phyloP scores from a whole-genome alignment of 306 rosid genomes.

The Leucaena leucocephala region DNA sequence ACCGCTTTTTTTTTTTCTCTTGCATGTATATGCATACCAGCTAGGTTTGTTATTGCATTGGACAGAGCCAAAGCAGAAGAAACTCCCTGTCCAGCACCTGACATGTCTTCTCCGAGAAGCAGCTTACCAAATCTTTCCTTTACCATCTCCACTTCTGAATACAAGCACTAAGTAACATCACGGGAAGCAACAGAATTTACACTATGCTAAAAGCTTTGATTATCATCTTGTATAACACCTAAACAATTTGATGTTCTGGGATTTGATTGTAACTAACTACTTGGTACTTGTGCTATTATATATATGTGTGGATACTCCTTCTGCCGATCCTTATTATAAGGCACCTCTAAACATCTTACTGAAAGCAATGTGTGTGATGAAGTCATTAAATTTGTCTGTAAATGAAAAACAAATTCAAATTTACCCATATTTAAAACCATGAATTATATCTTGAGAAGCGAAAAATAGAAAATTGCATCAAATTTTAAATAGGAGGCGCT shows the following conservation, averaged over 20 bases:
- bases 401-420: too few relatives aligned
- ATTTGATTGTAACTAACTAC: not conserved
- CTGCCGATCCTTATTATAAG: too few relatives aligned
- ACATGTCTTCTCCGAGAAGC: conserved; percentile 97
- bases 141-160: conserved; percentile 71
- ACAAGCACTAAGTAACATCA: conserved; percentile 9
- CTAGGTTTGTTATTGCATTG: conserved; percentile 86
- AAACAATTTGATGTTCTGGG: not conserved
- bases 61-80: conserved; percentile 96
- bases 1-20: not conserved
- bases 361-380: too few relatives aligned
- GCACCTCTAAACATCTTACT: too few relatives aligned
- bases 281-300: too few relatives aligned
- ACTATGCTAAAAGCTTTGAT: not conserved
- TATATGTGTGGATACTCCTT: too few relatives aligned
- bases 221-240: not conserved
- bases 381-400: too few relatives aligned
- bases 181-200: not conserved
- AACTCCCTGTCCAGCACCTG: conserved; percentile 98
- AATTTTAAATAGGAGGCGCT: too few relatives aligned
- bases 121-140: conserved; percentile 87
- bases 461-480: too few relatives aligned
- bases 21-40: conserved; percentile 49
- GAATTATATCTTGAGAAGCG: too few relatives aligned
- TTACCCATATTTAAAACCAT: too few relatives aligned